Base-by-base conservation (phyloP, 208 protist genomes). In the Wallacemonas sp. region DNA sequence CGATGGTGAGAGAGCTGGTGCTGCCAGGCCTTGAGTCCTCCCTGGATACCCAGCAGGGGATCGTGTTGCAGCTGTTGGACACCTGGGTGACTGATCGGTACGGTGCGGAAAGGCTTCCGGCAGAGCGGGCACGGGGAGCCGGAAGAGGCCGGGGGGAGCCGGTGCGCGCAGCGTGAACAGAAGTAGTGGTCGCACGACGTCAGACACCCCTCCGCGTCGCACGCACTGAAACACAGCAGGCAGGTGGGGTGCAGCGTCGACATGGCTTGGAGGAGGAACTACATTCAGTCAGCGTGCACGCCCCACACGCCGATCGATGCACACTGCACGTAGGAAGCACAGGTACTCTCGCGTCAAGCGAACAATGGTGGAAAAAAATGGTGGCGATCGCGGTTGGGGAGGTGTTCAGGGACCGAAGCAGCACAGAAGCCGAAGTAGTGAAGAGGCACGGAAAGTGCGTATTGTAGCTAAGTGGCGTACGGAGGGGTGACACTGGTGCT, bases 151-250 rank as follows among this genome's bases (percentile, higher is more conserved):
- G 24, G 17, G 33, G 76, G 76, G 27, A 91, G 71, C 5, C 86
- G 80, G 10, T 67, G 48, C 39, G 72, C 53, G 55, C 91, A 97
- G 30, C 85, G 74, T 3, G 72, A 68, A 68, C 91, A 97, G 55
- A 97, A 65, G 60, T 94, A 97, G 74, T 97, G 91, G 15, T 87
- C 66, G 74, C 91, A 97, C 19, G 83, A 89, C 15, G 89, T 88
- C 42, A 93, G 63, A 26, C 71, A 58, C 21, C 87, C 85, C 17
- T 77, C 66, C 1, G 61, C 21, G 61, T 94, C 87, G 71, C 88
- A 95, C 61, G 83, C 79, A 21, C 74, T 71, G 42, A 88, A 77
- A 61, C 91, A 97, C 17, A 92, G 64, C 33, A 92, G 83, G 66
- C 91, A 97, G 21, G 83, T 84, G 10, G 89, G 91, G 53, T 87